Evolutionary conservation across 176 grass and related monocot species (phyloP).

Genomic region (Aechmea fasciata): DNA sequence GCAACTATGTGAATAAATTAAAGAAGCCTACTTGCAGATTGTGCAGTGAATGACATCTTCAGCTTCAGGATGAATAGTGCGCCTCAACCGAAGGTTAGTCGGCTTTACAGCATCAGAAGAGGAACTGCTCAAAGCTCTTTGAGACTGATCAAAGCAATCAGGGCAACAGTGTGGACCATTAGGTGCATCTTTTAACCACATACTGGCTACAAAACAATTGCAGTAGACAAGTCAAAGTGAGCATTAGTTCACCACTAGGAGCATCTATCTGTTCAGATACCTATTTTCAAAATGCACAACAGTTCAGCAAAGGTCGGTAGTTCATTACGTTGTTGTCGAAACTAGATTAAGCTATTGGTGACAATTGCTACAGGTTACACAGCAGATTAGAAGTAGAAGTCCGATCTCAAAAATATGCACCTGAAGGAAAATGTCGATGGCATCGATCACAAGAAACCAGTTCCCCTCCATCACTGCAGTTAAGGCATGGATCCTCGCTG

Average conservation of each 20-base stretch:
- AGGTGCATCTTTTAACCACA: slow-evolving; percentile 6
- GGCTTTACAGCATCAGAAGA: slow-evolving; percentile 11
- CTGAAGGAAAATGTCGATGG: slow-evolving; percentile 32
- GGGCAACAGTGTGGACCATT: neutral
- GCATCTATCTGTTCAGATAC: too few species aligned
- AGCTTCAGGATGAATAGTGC: slow-evolving; percentile 36
- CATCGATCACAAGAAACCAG: slow-evolving; percentile 22
- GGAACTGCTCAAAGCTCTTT: slow-evolving; percentile 22
- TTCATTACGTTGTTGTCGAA: slow-evolving; percentile 14
- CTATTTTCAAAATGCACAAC: too few species aligned
- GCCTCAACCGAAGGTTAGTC: slow-evolving; percentile 38
- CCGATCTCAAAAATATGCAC: slow-evolving; percentile 23
- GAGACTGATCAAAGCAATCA: slow-evolving; percentile 8
- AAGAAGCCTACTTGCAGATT: slow-evolving; percentile 50
- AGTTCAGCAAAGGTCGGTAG: too few species aligned
- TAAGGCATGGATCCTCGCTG: slow-evolving; percentile 9
- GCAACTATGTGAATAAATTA: slow-evolving; percentile 5
- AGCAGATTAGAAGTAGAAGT: slow-evolving; percentile 18
- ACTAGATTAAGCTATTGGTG: neutral
- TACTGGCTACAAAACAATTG: neutral
- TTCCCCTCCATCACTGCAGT: slow-evolving; percentile 10
- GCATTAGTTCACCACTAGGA: neutral
- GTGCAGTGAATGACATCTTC: slow-evolving; percentile 34
- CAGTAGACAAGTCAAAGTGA: slow-evolving; percentile 10
- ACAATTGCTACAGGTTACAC: slow-evolving; percentile 1